Base-by-base conservation (phyloP, 768 basidiomycete species). In the Mycena sanguinolenta region DNA sequence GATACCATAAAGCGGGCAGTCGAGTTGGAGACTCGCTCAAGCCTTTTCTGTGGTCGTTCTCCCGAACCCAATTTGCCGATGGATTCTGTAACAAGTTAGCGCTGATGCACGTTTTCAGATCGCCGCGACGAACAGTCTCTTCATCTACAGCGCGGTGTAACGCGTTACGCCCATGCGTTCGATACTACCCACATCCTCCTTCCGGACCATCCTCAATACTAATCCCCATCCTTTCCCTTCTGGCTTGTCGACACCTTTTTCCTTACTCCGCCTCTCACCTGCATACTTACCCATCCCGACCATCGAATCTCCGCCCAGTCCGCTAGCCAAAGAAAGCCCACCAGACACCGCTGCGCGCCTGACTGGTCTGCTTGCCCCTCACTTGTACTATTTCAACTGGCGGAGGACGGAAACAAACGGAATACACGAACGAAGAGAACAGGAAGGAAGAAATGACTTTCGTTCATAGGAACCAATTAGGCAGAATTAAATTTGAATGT, bases 111-210 rank as follows among this genome's bases (percentile, higher is more conserved):
- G 30, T 17, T 46, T 23, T 4, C 75, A 97, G 95, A 97, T 98
- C 78, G 96, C 96, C 61, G 96, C 96, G 49, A 98, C 96, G 77
- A 98, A 98, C 87, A 98, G 97, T 83, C 84, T 98, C 82, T 97
- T 92, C 87, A 83, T 94, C 79, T 93, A 93, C 82, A 93, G 91
- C 80, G 91, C 89, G 74, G 88, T 87, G 80, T 89, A 17, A 23
- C 19, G 19, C 3, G 6, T 8, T n/a, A n/a, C n/a, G 8, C 21
- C 19, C 44, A n/a, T n/a, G 44, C 44, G 44, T n/a, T 6, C 44
- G 14, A 13, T 13, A n/a, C 19, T 46, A 17, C 50, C 19, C 50
- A 27, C 19, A 19, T 19, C 19, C 17, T 13, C 10, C 34, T 9
- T 36, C 25, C 9, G 46, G 34, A 16, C 27, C 61, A 62, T 21